Conservation (phyloP, 2,329 filamentous ascomycete species). For the Calonectria leucothoes region DNA sequence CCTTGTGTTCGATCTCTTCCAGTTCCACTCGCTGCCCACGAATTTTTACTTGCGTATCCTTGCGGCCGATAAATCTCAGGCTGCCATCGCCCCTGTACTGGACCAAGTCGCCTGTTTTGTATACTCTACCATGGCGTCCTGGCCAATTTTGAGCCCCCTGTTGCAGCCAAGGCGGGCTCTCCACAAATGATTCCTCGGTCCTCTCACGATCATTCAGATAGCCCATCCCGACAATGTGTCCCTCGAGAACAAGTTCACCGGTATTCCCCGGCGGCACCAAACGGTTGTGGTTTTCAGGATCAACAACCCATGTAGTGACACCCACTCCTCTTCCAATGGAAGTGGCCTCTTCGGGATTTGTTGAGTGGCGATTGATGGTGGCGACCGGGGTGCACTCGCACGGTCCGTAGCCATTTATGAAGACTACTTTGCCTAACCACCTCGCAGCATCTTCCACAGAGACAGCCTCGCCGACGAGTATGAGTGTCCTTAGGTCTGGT, state of each 20-base stretch:
- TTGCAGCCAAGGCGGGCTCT: conserved; percentile 51
- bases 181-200: conserved; percentile 46
- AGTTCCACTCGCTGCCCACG: conserved; percentile 25
- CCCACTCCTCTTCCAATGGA: conserved; percentile 17
- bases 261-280: conserved; percentile 39
- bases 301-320: conserved; percentile 36
- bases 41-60: conserved; percentile 26
- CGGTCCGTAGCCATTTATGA: conserved; percentile 21
- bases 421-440: background rate
- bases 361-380: background rate
- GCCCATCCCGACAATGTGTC: conserved; percentile 59
- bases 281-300: conserved; percentile 31
- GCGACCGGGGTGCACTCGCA: conserved; percentile 14
- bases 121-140: conserved; percentile 42
- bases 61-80: conserved; percentile 47
- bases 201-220: conserved; percentile 55
- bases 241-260: conserved; percentile 60
- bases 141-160: background rate
- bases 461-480: conserved; percentile 21
- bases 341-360: background rate
- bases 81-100: conserved; percentile 53
- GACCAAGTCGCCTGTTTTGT: conserved; percentile 61
- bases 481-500: conserved; percentile 12
- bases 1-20: conserved; percentile 17
- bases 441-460: background rate